Conservation (phyloP, 768 basidiomycete species). For the Termitomyces sp. region DNA sequence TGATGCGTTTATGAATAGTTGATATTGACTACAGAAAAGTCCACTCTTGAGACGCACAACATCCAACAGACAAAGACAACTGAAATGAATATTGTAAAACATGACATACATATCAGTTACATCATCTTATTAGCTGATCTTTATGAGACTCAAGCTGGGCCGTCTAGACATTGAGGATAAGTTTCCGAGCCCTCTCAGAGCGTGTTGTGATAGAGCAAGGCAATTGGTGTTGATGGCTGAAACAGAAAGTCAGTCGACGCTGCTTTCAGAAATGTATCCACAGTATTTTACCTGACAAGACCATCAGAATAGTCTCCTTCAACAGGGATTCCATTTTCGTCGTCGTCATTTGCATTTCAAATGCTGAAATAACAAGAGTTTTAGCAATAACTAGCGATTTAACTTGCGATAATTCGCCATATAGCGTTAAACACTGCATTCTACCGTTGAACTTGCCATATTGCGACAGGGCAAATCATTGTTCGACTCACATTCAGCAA, state of each 20-base stretch:
- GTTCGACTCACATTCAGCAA: neutral
- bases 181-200: slow-evolving; percentile 1
- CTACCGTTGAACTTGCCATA: slow-evolving; percentile 16
- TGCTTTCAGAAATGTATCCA: neutral
- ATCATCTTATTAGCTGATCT: neutral
- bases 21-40: too few relatives aligned
- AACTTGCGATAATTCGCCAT: neutral
- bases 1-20: too few relatives aligned
- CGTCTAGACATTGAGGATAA: slow-evolving; percentile 1
- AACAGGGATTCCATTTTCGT: slow-evolving; percentile 19
- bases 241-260: neutral
- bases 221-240: slow-evolving; percentile 10
- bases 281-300: slow-evolving; percentile 4
- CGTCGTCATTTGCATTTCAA: slow-evolving; percentile 18
- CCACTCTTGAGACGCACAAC: too few relatives aligned
- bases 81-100: too few relatives aligned
- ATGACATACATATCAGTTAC: too few relatives aligned
- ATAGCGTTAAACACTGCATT: neutral
- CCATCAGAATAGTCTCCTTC: slow-evolving; percentile 14
- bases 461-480: slow-evolving; percentile 21
- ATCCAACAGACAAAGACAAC: too few relatives aligned
- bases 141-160: neutral
- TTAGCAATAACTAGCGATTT: slow-evolving; percentile 21
- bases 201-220: slow-evolving; percentile 11
- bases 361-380: slow-evolving; percentile 23